Conservation (phyloP, 192 early-diverging fungal species). For the Coemansia sp. region DNA sequence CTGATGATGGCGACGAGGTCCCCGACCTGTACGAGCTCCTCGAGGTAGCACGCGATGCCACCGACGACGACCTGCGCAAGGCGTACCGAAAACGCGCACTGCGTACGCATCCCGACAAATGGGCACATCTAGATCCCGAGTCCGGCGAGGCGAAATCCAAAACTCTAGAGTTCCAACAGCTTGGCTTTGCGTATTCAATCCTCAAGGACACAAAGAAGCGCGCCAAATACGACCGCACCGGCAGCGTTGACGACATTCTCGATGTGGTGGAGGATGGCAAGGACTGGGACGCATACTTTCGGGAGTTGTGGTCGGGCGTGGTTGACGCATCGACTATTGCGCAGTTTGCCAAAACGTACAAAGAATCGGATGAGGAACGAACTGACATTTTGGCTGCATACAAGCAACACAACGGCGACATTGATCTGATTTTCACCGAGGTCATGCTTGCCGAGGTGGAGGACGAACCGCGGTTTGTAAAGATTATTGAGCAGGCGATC, state of each 20-base stretch:
- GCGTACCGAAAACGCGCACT: slow-evolving; percentile 85
- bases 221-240: slow-evolving; percentile 74
- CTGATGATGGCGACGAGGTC: slow-evolving; percentile 12
- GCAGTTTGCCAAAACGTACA: slow-evolving; percentile 64
- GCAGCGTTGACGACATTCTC: slow-evolving; percentile 55
- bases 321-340: slow-evolving; percentile 74
- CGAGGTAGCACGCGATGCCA: slow-evolving; percentile 67
- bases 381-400: slow-evolving; percentile 70
- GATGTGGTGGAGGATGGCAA: slow-evolving; percentile 57
- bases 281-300: slow-evolving; percentile 83
- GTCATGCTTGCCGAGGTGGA: slow-evolving; percentile 63
- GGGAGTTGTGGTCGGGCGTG: slow-evolving; percentile 69
- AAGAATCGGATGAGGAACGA: slow-evolving; percentile 73
- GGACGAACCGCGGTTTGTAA: slow-evolving; percentile 64
- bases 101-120: slow-evolving; percentile 93
- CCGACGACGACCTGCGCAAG: slow-evolving; percentile 83
- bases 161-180: slow-evolving; percentile 71
- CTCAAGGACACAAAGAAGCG: slow-evolving; percentile 68
- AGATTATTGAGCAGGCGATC: slow-evolving; percentile 68
- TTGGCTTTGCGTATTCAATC: slow-evolving; percentile 74
- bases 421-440: slow-evolving; percentile 65
- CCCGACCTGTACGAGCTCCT: slow-evolving; percentile 86
- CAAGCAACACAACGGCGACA: slow-evolving; percentile 63
- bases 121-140: slow-evolving; percentile 48
- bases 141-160: slow-evolving; percentile 24